A percentile compares a stretch with the other conserved stretches of the same genome.
phyloP scores from a whole-genome alignment of 2,329 filamentous ascomycete species.

The Clarireedia monteithiana region DNA sequence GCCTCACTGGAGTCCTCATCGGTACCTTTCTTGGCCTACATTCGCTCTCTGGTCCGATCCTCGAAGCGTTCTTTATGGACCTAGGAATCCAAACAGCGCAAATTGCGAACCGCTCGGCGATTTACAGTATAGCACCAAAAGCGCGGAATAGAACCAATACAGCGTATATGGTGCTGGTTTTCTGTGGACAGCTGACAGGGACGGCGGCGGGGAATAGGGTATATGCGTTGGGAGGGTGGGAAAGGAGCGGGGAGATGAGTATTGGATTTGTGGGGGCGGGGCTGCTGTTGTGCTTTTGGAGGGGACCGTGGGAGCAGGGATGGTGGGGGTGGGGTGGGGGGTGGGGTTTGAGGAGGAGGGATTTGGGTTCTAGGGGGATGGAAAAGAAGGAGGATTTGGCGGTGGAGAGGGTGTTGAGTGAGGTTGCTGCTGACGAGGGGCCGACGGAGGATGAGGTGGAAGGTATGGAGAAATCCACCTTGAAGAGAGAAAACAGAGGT shows the following conservation, averaged over 20 bases:
- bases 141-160: conserved; percentile 72
- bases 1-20: conserved; percentile 53
- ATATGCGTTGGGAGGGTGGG: conserved; percentile 49
- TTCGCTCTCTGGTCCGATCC: conserved; percentile 61
- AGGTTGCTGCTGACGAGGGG: not conserved
- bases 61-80: conserved; percentile 65
- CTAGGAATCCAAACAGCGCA: conserved; percentile 66
- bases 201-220: conserved; percentile 50
- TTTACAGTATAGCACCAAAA: conserved; percentile 64
- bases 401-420: not conserved
- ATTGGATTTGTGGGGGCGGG: conserved; percentile 45
- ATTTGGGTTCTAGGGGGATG: conserved; percentile 12
- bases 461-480: not conserved
- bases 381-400: conserved; percentile 3
- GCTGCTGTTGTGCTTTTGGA: conserved; percentile 37
- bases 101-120: conserved; percentile 62
- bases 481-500: not conserved
- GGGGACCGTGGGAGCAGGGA: conserved; percentile 47
- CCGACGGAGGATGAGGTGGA: too few relatives aligned
- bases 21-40: conserved; percentile 62
- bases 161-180: conserved; percentile 70
- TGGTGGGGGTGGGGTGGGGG: conserved; percentile 57
- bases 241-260: conserved; percentile 46
- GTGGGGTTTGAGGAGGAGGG: conserved; percentile 36
- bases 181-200: conserved; percentile 68